These are phyloP conservation scores for Komagataea norvegica DNA, from an alignment of 1,139 yeast species.

Conservation along the genomic window DNA sequence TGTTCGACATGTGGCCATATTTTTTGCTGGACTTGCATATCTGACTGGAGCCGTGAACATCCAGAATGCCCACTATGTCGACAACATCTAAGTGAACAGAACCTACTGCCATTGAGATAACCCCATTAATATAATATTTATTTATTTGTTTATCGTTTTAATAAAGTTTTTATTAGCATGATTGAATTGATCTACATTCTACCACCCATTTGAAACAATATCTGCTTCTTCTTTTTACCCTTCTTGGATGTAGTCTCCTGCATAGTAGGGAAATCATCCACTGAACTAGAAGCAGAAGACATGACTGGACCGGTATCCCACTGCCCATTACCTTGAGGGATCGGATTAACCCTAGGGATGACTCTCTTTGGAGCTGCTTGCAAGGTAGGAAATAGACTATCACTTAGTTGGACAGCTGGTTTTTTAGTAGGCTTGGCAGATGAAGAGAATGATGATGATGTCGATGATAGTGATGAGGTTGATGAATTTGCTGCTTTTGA, in stretches of 20 bases:
- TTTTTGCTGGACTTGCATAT: conserved; percentile 88
- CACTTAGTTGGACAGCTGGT: conserved; percentile 20
- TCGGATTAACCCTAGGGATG: conserved; percentile 34
- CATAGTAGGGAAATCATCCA: conserved; percentile 12
- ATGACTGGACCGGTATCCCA: conserved; percentile 29
- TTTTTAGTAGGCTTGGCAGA: too few relatives aligned
- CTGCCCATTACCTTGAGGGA: conserved; percentile 28
- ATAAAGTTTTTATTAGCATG: too few relatives aligned
- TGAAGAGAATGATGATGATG: conserved; percentile 19
- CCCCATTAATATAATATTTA: not conserved
- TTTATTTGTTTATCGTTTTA: conserved; percentile 2
- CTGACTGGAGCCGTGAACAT: conserved; percentile 84
- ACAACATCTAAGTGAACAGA: conserved; percentile 68
- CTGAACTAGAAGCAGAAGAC: conserved; percentile 11
- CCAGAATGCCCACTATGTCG: conserved; percentile 93
- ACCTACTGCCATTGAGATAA: conserved; percentile 60
- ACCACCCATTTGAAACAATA: conserved; percentile 41
- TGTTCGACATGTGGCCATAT: conserved; percentile 89
- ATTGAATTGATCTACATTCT: too few relatives aligned
- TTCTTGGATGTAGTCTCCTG: conserved; percentile 20
- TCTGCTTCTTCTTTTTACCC: conserved; percentile 42
- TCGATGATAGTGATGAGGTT: conserved; percentile 12
- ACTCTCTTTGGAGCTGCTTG: conserved; percentile 30
- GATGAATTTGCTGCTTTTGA: conserved; percentile 12
- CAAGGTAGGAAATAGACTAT: conserved; percentile 51